A percentile compares a stretch with the other conserved stretches of the same genome.
Conservation (phyloP, 2,329 filamentous ascomycete species). For the Alternaria rosae region DNA sequence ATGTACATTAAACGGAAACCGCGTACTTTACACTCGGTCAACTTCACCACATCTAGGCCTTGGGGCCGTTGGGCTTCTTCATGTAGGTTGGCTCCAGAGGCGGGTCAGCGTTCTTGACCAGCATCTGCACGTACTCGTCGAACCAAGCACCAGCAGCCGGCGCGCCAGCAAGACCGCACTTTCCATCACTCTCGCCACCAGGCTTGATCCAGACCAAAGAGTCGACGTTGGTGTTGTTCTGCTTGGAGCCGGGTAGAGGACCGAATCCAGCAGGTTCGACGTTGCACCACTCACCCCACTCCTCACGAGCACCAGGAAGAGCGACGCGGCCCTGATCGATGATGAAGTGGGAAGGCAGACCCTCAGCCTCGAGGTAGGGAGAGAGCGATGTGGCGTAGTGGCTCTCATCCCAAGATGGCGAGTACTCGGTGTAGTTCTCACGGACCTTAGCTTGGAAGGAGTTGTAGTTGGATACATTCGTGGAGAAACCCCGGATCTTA, state of each 20-base stretch:
- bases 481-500: conserved; percentile 37
- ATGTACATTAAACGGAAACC: not conserved
- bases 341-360: conserved; percentile 38
- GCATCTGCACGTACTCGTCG: conserved; percentile 38
- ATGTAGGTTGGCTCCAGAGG: conserved; percentile 33
- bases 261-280: conserved; percentile 35
- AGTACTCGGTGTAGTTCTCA: conserved; percentile 36
- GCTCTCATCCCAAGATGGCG: conserved; percentile 34
- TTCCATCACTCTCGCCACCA: conserved; percentile 39
- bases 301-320: conserved; percentile 28
- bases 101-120: conserved; percentile 37
- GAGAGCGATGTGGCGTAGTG: conserved; percentile 33
- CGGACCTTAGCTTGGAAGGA: conserved; percentile 32
- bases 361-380: conserved; percentile 30
- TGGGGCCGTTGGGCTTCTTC: conserved; percentile 3
- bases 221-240: conserved; percentile 35
- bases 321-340: conserved; percentile 39
- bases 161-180: conserved; percentile 34
- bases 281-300: conserved; percentile 44
- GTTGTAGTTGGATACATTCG: conserved; percentile 42
- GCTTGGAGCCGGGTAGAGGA: conserved; percentile 20
- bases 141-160: conserved; percentile 40
- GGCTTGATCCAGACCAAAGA: conserved; percentile 44
- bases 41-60: not conserved
- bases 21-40: not conserved